Base-by-base conservation (phyloP, 2,329 filamentous ascomycete genomes). In the Cordyceps cicadae region DNA sequence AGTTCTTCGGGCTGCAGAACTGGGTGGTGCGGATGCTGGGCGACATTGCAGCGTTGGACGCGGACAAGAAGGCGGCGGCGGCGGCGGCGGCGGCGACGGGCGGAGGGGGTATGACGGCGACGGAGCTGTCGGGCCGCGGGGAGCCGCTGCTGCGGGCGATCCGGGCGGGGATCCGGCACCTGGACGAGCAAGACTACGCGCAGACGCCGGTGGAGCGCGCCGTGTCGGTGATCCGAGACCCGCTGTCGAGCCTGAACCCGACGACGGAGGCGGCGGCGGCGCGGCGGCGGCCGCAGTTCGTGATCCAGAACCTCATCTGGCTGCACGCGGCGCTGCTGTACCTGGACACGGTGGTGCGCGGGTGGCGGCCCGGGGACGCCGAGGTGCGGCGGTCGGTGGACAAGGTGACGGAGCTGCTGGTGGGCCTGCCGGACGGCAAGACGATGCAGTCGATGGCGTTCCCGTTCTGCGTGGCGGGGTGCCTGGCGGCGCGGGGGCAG, bases 1-100 rank as follows among this genome's bases (percentile, higher is more conserved):
- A 79, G 37, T 78, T 83, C 54, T 70, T 82, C 46, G 84, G 84
- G 2, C 75, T 82, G 62, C 73, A 81, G 50, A 86, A 85, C 68
- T 83, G 81, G 81, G 77, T 78, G 0, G 65, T 87, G 51, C 70
- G 81, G 51, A 71, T 77, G n/a, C 76, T 87, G 49, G 79, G 78
- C 14, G 77, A 83, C 21, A 78, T 84, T 52, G 74, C 82, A 15
- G 69, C 75, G 0, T 73, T 87, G 7, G 77, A 82, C 56, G 74
- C 77, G 1, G 84, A 80, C 78, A 87, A 85, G 70, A 77, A 78
- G 64, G 70, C 76, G 5, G 29, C 29, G 29, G 24, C 75, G 75
- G 63, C 76, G 73, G 53, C 67, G 5, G 68, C 52, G 65, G 68
- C 5, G 78, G 78, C 5, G 74, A n/a, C n/a, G n/a, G n/a, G n/a